phyloP scores from a whole-genome alignment of 2,329 filamentous ascomycete genomes.

The Cytospora paraplurivora region DNA sequence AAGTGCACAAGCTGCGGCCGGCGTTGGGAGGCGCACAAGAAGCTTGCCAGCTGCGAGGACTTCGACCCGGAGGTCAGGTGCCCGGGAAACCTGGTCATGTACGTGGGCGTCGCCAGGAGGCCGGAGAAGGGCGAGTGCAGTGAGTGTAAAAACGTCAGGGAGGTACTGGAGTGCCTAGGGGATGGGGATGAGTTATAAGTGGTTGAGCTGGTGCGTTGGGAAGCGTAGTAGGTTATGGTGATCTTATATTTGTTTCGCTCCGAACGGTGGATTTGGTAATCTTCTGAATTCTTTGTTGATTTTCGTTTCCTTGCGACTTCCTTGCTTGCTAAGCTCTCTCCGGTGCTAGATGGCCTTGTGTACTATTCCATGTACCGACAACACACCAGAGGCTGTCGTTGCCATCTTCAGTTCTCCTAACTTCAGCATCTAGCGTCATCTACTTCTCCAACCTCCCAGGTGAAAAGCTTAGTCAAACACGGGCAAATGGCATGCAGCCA shows the following conservation, averaged over 20 bases:
- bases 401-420: background rate
- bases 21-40: slow-evolving; percentile 39
- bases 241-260: background rate
- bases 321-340: background rate
- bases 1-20: slow-evolving; percentile 38
- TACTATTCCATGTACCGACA: background rate
- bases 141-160: slow-evolving; percentile 36
- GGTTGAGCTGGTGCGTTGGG: too few species aligned
- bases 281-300: background rate
- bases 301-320: background rate
- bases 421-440: background rate
- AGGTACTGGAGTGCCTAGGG: slow-evolving; percentile 36
- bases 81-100: slow-evolving; percentile 42
- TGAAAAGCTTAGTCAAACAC: background rate
- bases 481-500: background rate
- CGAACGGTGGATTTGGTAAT: background rate
- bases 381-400: background rate
- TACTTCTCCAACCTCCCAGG: background rate
- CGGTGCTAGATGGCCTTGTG: background rate
- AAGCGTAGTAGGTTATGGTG: background rate
- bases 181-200: slow-evolving; percentile 26
- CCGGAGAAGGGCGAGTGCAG: slow-evolving; percentile 40
- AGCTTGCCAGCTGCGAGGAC: slow-evolving; percentile 42
- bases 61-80: slow-evolving; percentile 37
- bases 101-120: slow-evolving; percentile 38